A percentile compares a stretch with the other conserved stretches of the same genome.
phyloP scores from a whole-genome alignment of 1,284 basidiomycete genomes.

The Trametes polyzona region DNA sequence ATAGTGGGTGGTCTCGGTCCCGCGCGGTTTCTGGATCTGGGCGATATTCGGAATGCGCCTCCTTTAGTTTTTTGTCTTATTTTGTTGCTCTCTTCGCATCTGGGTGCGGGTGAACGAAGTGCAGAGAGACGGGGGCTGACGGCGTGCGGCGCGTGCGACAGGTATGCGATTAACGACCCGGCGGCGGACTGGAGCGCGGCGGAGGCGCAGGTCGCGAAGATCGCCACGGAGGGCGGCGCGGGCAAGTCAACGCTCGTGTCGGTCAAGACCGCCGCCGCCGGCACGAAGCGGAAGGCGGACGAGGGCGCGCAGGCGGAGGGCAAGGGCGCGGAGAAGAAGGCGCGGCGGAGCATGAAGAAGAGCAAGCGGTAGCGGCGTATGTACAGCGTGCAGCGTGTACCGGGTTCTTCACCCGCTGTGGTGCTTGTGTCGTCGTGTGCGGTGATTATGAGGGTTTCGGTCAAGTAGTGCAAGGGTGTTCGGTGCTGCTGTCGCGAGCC shows the following conservation, averaged over 20 bases:
- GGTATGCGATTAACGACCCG: conserved; percentile 47
- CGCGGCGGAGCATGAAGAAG: conserved; percentile 61
- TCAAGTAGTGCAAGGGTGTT: too few relatives aligned
- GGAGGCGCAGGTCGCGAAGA: conserved; percentile 67
- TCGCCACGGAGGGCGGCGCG: conserved; percentile 45
- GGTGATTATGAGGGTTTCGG: too few relatives aligned
- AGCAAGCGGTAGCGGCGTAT: conserved; percentile 46
- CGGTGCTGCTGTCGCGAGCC: too few relatives aligned
- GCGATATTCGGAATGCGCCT: too few relatives aligned
- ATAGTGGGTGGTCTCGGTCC: too few relatives aligned
- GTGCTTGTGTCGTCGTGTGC: background rate
- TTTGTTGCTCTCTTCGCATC: background rate
- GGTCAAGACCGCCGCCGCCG: conserved; percentile 60
- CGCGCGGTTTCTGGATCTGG: background rate
- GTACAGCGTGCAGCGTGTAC: background rate
- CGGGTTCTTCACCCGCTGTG: background rate
- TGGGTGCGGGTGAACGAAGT: background rate
- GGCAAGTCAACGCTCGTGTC: conserved; percentile 74
- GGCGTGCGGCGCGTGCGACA: background rate
- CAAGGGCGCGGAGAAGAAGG: conserved; percentile 54
- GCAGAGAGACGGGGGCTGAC: background rate
- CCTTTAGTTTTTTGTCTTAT: too few relatives aligned
- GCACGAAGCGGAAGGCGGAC: conserved; percentile 71
- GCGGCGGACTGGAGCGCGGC: conserved; percentile 76
- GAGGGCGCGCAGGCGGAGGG: conserved; percentile 37